phyloP scores from a whole-genome alignment of 441 rosid species.

The Syzygium malaccense region DNA sequence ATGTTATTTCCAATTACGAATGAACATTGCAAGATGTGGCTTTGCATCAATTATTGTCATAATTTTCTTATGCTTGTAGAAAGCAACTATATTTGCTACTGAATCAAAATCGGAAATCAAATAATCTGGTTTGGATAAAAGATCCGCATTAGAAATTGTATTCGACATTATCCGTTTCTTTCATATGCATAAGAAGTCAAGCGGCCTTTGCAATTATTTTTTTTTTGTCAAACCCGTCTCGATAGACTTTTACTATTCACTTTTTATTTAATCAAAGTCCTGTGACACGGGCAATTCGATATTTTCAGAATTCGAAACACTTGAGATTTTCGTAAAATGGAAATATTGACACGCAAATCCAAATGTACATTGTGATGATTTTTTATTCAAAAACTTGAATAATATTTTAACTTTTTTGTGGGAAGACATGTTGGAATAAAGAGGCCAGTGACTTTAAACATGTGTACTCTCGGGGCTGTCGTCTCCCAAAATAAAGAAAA shows the following conservation, averaged over 20 bases:
- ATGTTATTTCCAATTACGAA: background rate
- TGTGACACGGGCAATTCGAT: background rate
- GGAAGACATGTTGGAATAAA: background rate
- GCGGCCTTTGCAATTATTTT: background rate
- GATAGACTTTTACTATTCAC: background rate
- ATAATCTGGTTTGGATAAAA: background rate
- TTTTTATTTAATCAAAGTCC: background rate
- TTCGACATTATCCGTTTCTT: background rate
- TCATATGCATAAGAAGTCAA: background rate
- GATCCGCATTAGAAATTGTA: background rate
- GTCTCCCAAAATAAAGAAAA: background rate
- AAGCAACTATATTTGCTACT: background rate
- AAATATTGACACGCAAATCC: background rate
- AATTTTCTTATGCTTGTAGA: background rate
- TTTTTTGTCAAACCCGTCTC: rapidly evolving
- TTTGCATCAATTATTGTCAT: background rate
- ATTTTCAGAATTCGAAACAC: background rate
- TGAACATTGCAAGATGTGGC: background rate
- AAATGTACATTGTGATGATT: background rate
- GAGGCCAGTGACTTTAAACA: background rate
- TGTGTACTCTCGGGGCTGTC: background rate
- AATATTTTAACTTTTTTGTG: background rate
- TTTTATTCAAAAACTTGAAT: background rate
- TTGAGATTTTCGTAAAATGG: background rate
- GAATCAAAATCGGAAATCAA: background rate